A percentile compares a stretch with the other conserved stretches of the same genome.
phyloP scores from a whole-genome alignment of 306 rosid species.

The Hylodesmum podocarpum region DNA sequence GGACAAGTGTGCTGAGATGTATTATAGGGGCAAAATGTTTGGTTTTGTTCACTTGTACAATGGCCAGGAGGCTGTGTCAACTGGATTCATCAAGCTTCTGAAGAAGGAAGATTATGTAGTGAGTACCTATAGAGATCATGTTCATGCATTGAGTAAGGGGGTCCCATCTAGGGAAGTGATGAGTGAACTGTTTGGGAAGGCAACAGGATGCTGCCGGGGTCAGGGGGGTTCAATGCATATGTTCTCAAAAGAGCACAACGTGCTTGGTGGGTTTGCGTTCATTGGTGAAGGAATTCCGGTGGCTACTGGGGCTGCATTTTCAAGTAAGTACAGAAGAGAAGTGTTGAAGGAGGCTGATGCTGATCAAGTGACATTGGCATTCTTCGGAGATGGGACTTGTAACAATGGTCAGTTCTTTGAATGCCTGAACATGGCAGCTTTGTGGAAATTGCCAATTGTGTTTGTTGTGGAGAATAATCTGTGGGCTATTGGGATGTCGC shows the following conservation, averaged over 20 bases:
- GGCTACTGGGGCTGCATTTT: conserved; percentile 95
- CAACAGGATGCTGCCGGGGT: conserved; percentile 96
- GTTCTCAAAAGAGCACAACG: conserved; percentile 89
- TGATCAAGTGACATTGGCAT: conserved; percentile 82
- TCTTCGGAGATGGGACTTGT: conserved; percentile 95
- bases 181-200: conserved; percentile 99
- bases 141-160: conserved; percentile 97
- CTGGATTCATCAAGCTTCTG: conserved; percentile 90
- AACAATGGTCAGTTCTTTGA: conserved; percentile 97
- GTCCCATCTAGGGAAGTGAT: conserved; percentile 88
- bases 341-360: conserved; percentile 68
- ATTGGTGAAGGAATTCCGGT: conserved; percentile 99
- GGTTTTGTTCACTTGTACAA: conserved; percentile 99
- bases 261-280: conserved; percentile 96
- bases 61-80: conserved; percentile 98
- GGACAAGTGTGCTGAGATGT: conserved; percentile 99
- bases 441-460: conserved; percentile 95
- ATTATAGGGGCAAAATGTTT: conserved; percentile 94
- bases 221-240: conserved; percentile 99
- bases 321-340: conserved; percentile 82
- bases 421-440: conserved; percentile 97
- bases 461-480: conserved; percentile 97
- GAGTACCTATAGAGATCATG: conserved; percentile 96
- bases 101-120: conserved; percentile 76
- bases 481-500: conserved; percentile 99